Evolutionary conservation across 306 rosid species (phyloP).

Genomic region (Biancaea sappan): DNA sequence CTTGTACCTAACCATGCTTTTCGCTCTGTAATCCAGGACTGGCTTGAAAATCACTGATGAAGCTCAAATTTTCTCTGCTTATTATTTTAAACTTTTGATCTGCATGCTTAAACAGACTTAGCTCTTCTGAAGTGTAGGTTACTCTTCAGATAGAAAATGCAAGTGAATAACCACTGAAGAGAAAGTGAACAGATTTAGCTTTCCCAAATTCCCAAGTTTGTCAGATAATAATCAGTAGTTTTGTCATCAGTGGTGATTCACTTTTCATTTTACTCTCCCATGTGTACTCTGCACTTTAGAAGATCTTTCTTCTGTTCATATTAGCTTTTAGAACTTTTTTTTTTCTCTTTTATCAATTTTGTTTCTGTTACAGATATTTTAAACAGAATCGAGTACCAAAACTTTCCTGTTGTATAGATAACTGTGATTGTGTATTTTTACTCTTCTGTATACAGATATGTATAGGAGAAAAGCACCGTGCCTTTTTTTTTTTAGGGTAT

Average conservation of each 20-base stretch:
- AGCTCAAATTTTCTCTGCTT: not conserved
- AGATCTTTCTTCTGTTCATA: constrained; percentile 14
- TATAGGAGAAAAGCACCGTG: not conserved
- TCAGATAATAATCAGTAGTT: not conserved
- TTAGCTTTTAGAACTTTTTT: not conserved
- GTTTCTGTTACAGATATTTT: not conserved
- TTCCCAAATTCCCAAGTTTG: not conserved
- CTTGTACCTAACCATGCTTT: constrained; percentile 81
- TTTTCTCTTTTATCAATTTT: not conserved
- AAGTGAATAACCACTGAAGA: not conserved
- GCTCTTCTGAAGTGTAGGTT: not conserved
- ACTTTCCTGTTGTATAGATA: constrained; percentile 16
- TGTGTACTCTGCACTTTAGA: not conserved
- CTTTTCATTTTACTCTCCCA: not conserved
- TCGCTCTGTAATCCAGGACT: constrained; percentile 78
- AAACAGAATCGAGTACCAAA: not conserved
- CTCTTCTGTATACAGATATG: constrained; percentile 6
- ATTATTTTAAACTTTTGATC: not conserved
- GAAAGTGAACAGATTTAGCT: not conserved
- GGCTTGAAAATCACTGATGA: constrained; percentile 68
- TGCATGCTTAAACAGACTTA: not conserved
- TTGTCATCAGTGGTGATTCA: not conserved
- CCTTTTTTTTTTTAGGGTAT: no score
- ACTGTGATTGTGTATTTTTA: not conserved
- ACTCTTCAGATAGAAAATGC: not conserved